Evolutionary conservation across 129 eudicot species (phyloP), one percentile per base, ranked within the genome.

Genomic region (Flaveria sonorensis): DNA sequence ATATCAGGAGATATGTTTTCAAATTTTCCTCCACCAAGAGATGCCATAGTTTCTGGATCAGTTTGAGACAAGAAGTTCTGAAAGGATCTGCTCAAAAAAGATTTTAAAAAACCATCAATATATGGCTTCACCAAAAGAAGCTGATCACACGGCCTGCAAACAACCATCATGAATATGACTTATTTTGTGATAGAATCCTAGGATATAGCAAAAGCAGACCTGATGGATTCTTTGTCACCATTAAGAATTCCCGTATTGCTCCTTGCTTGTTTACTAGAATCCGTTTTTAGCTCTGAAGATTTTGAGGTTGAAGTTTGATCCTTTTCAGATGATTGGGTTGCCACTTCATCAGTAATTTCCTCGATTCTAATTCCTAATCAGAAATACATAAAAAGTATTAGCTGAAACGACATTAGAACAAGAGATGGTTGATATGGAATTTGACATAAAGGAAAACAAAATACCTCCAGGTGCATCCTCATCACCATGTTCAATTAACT

Each of bases 211-310:
- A 47, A 64, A 13, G 42, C 79, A 52, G 69, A 90, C 98, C 98
- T 95, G 81, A 95, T 77, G 45, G 92, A 75, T 82, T 95, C 94
- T 59, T 94, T 90, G 74, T 95, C 93, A 77, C 89, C 87, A 82
- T 79, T 89, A 32, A 85, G 84, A 79, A 45, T 72, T 71, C 68
- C 80, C 71, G 56, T 60, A 36, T 28, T 77, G 82, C 51, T 83
- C 57, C 83, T 77, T 16, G 50, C 71, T 68, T 60, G 76, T 50
- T 78, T 73, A 73, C 68, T 77, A 77, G 72, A 81, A 73, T 82
- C 89, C 60, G 78, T 68, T 65, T 85, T 81, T 47, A 74, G 73
- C 56, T 81, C 73, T 13, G 70, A 78, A 73, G 83, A 79, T 76
- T 16, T 30, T 68, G 81, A 76, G 52, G 84, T 45, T 6, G 82